These are phyloP conservation scores for Candida silvicultrix DNA, from an alignment of 805 yeast species.

Conservation along the genomic window DNA sequence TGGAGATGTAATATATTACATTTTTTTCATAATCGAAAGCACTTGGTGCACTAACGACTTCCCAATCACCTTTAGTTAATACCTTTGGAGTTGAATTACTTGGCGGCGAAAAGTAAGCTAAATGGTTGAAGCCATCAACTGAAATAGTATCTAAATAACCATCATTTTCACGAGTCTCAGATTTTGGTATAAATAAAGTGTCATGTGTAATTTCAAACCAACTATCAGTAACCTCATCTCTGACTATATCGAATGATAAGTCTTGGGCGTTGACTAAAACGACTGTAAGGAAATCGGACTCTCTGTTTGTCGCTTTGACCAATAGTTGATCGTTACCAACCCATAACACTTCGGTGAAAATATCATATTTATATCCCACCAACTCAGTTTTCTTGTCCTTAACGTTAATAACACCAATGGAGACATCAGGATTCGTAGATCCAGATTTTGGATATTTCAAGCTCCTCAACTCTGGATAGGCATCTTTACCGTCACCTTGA, in stretches of 20 bases:
- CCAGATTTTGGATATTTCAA: constrained; percentile 88
- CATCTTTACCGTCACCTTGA: constrained; percentile 38
- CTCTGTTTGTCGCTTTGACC: constrained; percentile 57
- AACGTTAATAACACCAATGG: constrained; percentile 41
- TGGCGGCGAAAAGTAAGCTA: constrained; percentile 80
- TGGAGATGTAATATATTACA: constrained; percentile 57
- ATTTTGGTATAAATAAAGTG: constrained; percentile 51
- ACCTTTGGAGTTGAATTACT: constrained; percentile 44
- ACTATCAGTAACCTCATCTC: constrained; percentile 44
- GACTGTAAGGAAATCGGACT: constrained; percentile 57
- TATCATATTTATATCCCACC: constrained; percentile 36
- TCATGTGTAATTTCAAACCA: constrained; percentile 79
- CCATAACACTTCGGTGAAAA: constrained; percentile 67
- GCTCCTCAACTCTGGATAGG: constrained; percentile 54
- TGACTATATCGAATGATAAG: constrained; percentile 31
- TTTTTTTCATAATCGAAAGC: constrained; percentile 49
- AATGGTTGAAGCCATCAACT: constrained; percentile 58
- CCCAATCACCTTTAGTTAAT: constrained; percentile 82
- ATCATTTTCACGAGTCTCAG: constrained; percentile 37
- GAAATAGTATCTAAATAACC: constrained; percentile 82
- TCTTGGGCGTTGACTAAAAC: constrained; percentile 42
- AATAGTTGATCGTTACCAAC: constrained; percentile 48
- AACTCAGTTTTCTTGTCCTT: constrained; percentile 25
- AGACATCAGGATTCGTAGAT: constrained; percentile 59
- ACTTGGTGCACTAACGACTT: constrained; percentile 71